phyloP scores from a whole-genome alignment of 148 eudicot species.

The Fagopyrum tataricum region DNA sequence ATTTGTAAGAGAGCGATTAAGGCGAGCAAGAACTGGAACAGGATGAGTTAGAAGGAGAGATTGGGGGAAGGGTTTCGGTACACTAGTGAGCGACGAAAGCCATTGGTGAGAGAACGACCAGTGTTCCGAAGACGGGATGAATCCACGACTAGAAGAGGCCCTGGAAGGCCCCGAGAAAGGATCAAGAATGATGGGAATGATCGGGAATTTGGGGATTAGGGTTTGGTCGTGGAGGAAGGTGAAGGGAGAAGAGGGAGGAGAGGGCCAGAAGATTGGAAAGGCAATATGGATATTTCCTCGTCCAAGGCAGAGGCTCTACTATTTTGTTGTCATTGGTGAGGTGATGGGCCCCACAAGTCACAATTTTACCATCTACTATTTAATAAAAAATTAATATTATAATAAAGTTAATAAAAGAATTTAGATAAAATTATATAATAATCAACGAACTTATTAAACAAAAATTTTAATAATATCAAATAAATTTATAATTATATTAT shows the following conservation, averaged over 20 bases:
- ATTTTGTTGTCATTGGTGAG: neutral
- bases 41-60: constrained; percentile 17
- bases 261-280: neutral
- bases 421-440: no score
- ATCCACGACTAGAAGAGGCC: neutral
- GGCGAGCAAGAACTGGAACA: constrained; percentile 28
- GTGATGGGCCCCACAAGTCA: neutral
- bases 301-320: neutral
- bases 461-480: no score
- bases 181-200: neutral
- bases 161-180: neutral
- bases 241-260: neutral
- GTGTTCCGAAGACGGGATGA: neutral
- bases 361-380: neutral
- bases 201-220: constrained; percentile 7
- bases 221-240: neutral
- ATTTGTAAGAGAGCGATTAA: constrained; percentile 21
- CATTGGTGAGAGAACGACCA: constrained; percentile 25
- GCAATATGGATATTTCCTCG: neutral
- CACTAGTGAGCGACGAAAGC: constrained; percentile 24
- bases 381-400: no score
- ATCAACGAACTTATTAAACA: no score
- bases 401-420: no score
- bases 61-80: neutral
- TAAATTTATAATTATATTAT: no score